Evolutionary conservation across 805 yeast genomes (phyloP).

Genomic region (Yamadazyma kitorensis): DNA sequence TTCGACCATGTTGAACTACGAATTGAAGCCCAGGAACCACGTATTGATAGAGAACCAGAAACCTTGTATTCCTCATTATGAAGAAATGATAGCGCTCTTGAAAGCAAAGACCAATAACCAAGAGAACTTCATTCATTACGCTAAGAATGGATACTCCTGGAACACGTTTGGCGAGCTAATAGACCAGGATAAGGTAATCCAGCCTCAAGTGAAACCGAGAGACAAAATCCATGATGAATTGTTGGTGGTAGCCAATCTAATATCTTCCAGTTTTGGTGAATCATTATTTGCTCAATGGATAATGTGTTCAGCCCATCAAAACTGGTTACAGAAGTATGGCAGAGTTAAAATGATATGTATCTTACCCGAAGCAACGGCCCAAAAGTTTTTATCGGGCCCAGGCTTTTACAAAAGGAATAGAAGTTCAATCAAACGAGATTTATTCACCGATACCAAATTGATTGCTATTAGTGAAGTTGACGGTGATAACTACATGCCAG

Average conservation of each 20-base stretch:
- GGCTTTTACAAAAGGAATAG: slow-evolving; percentile 55
- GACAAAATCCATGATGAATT: slow-evolving; percentile 51
- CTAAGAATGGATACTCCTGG: slow-evolving; percentile 68
- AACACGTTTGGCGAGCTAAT: slow-evolving; percentile 50
- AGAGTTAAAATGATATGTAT: slow-evolving; percentile 72
- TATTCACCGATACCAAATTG: slow-evolving; percentile 57
- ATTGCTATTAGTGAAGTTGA: slow-evolving; percentile 44
- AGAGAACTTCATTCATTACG: slow-evolving; percentile 24
- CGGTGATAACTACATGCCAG: slow-evolving; percentile 18
- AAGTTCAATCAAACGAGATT: slow-evolving; percentile 60
- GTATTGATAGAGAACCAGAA: slow-evolving; percentile 55
- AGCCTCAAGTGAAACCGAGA: slow-evolving; percentile 23
- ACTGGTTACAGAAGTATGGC: slow-evolving; percentile 73
- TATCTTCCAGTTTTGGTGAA: slow-evolving; percentile 54
- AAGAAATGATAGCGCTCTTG: slow-evolving; percentile 22
- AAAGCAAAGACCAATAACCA: slow-evolving; percentile 20
- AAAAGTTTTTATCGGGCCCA: slow-evolving; percentile 54
- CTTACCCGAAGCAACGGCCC: slow-evolving; percentile 54
- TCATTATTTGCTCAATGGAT: slow-evolving; percentile 73
- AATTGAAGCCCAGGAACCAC: slow-evolving; percentile 61
- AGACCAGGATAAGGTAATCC: slow-evolving; percentile 41
- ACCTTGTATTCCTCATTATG: slow-evolving; percentile 25
- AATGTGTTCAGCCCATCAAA: slow-evolving; percentile 60
- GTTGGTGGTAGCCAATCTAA: slow-evolving; percentile 57
- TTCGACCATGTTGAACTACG: slow-evolving; percentile 59